Evolutionary conservation across 176 grass and related monocot species (phyloP).

Genomic region (Dendrocalamus sinicus): DNA sequence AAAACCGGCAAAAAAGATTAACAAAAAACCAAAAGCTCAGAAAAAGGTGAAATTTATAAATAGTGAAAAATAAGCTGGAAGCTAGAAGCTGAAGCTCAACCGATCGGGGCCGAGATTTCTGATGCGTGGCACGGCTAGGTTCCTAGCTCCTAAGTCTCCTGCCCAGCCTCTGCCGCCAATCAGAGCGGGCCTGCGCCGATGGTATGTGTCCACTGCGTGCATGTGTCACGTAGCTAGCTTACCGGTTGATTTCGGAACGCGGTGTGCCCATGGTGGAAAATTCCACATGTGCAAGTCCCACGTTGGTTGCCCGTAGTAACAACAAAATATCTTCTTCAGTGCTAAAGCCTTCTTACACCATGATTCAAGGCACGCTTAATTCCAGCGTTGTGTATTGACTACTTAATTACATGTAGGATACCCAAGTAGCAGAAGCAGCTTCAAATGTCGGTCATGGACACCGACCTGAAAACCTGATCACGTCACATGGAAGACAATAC

Average conservation of each 20-base stretch:
- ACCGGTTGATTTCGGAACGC: neutral
- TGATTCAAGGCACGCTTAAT: neutral
- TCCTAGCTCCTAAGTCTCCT: neutral
- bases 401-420: neutral
- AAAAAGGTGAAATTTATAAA: too few species aligned
- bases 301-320: neutral
- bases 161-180: neutral
- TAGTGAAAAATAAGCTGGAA: too few species aligned
- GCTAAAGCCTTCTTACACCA: neutral
- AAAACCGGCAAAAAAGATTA: too few species aligned
- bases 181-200: neutral
- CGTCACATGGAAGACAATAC: neutral
- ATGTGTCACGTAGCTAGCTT: neutral
- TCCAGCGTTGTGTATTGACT: neutral
- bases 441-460: neutral
- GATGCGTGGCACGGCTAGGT: neutral
- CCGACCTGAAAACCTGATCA: neutral
- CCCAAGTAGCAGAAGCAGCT: neutral
- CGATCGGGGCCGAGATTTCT: constrained; percentile 21
- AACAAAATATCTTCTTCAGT: neutral
- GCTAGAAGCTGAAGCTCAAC: too few species aligned
- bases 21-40: too few species aligned
- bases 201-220: neutral
- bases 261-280: neutral
- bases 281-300: neutral